phyloP scores from a whole-genome alignment of 352 stramenopile species.

The Phytophthora pinifolia region DNA sequence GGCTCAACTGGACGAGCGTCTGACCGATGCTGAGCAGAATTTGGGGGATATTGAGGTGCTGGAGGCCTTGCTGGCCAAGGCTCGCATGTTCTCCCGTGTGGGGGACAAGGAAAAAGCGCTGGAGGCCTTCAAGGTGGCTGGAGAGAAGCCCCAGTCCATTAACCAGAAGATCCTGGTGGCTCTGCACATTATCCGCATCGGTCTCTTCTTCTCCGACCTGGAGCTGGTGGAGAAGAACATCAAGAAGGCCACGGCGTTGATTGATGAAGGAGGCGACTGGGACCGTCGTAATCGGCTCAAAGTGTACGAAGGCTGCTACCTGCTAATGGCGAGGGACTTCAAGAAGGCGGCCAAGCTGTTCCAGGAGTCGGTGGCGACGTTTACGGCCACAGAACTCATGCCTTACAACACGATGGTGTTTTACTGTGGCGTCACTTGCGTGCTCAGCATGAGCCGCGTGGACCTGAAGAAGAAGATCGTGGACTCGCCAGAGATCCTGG shows the following conservation, averaged over 20 bases:
- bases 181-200: conserved; percentile 92
- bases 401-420: conserved; percentile 98
- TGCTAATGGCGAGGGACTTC: conserved; percentile 93
- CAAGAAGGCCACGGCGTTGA: conserved; percentile 88
- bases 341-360: conserved; percentile 93
- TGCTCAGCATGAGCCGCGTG: conserved; percentile 92
- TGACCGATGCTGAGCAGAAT: conserved; percentile 95
- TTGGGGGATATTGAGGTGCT: conserved; percentile 98
- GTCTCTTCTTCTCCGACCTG: conserved; percentile 87
- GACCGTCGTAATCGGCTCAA: conserved; percentile 98
- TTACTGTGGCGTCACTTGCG: conserved; percentile 95
- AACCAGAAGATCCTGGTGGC: conserved; percentile 98
- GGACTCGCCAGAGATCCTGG: conserved; percentile 96
- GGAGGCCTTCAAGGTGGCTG: conserved; percentile 89
- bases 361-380: conserved; percentile 97
- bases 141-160: conserved; percentile 94
- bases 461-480: conserved; percentile 98
- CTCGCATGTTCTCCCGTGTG: conserved; percentile 93
- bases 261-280: conserved; percentile 98
- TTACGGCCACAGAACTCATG: conserved; percentile 98
- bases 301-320: conserved; percentile 96
- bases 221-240: conserved; percentile 86
- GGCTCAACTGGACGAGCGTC: conserved; percentile 78
- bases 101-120: conserved; percentile 91
- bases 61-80: conserved; percentile 92